These are phyloP conservation scores for Hyphopichia buzzinii DNA, from an alignment of 1,139 yeast genomes.

Conservation along the genomic window DNA sequence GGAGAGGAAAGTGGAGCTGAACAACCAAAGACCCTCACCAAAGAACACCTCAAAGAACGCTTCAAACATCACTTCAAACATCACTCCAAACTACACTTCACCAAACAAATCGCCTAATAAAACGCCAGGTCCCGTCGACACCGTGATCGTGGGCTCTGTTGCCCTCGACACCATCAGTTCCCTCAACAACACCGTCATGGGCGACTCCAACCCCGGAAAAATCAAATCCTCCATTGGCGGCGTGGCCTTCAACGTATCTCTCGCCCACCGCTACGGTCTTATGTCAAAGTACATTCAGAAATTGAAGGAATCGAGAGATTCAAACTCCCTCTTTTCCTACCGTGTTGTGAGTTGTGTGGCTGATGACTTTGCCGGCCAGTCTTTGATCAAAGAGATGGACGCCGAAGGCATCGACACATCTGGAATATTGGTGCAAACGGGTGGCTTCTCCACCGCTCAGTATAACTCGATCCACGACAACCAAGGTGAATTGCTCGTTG, in stretches of 20 bases:
- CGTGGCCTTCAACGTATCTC: conserved; percentile 75
- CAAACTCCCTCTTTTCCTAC: conserved; percentile 9
- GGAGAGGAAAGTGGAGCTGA: background rate
- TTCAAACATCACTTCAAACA: no score
- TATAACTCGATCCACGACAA: conserved; percentile 66
- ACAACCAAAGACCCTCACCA: no score
- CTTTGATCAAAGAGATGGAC: conserved; percentile 31
- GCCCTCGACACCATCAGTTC: conserved; percentile 71
- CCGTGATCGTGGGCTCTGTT: conserved; percentile 67
- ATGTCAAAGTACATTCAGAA: conserved; percentile 14
- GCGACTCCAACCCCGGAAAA: conserved; percentile 75
- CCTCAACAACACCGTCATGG: conserved; percentile 22
- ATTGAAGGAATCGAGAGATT: conserved; percentile 1
- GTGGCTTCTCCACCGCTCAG: conserved; percentile 52
- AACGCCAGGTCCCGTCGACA: conserved; percentile 12
- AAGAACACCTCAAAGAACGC: no score
- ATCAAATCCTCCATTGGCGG: conserved; percentile 69
- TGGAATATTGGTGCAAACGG: conserved; percentile 32
- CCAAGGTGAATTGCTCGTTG: conserved; percentile 64
- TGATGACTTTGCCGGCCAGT: conserved; percentile 51
- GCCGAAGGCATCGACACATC: conserved; percentile 30
- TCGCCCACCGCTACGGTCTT: conserved; percentile 42
- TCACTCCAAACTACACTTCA: no score
- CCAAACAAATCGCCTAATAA: background rate
- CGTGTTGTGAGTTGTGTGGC: conserved; percentile 63